Evolutionary conservation across 306 rosid genomes (phyloP).

Genomic region (Mimosa pudica): DNA sequence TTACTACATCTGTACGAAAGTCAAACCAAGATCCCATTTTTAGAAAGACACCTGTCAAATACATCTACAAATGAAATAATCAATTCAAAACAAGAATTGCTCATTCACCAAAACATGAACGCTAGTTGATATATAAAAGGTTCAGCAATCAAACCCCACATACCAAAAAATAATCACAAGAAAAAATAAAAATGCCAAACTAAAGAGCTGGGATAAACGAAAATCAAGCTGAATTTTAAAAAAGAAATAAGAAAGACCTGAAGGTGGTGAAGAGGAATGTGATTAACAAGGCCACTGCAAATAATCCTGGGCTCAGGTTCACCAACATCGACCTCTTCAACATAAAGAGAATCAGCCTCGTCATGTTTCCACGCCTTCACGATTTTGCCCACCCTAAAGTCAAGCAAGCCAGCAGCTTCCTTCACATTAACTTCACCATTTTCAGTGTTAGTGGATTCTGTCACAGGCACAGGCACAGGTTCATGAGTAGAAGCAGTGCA

Average conservation of each 20-base stretch:
- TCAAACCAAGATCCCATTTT: conserved; percentile 6
- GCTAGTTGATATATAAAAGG: background rate
- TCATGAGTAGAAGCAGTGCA: conserved; percentile 38
- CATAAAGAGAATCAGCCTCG: conserved; percentile 89
- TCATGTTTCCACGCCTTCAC: conserved; percentile 84
- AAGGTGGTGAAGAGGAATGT: conserved; percentile 66
- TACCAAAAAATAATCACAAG: background rate
- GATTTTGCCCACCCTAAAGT: conserved; percentile 80
- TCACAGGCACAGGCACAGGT: conserved; percentile 3
- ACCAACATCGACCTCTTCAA: conserved; percentile 86
- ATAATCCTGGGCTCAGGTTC: conserved; percentile 83
- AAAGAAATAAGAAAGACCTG: conserved; percentile 43
- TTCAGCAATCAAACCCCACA: background rate
- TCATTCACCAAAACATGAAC: background rate
- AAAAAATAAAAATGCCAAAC: background rate
- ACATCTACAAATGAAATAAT: conserved; percentile 6
- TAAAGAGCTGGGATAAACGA: background rate
- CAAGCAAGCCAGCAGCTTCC: conserved; percentile 76
- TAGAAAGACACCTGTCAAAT: background rate
- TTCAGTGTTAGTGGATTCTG: conserved; percentile 32
- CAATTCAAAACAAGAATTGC: background rate
- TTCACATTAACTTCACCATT: conserved; percentile 29
- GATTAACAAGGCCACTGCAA: conserved; percentile 89
- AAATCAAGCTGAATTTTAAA: background rate
- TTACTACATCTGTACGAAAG: background rate